Evolutionary conservation across 2,329 filamentous ascomycete species (phyloP), one percentile per base, ranked within the genome.

Genomic region (Pseudogymnoascus sp.): DNA sequence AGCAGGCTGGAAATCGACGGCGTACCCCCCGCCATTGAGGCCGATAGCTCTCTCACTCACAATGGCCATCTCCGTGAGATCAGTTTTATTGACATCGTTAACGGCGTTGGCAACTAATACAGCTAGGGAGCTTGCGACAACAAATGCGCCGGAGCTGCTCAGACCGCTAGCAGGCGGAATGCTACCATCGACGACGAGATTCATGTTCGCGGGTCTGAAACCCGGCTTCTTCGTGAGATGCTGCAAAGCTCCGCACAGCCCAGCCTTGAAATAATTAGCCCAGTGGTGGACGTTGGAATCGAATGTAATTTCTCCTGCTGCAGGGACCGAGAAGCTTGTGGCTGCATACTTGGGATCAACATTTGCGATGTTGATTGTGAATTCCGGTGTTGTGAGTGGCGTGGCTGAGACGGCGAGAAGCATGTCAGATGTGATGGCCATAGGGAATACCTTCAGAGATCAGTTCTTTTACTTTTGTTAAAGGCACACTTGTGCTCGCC

Each of bases 181-280:
- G 25, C 87, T 93, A 35, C 94, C 94, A 74, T 97, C 90, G 73
- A 96, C 87, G 60, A 97, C 78, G 60, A 97, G 83, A 68, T 95
- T 86, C 87, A 99, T 90, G 69, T 89, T 88, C 58, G 82, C 82
- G 3, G 90, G 87, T 52, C 79, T 80, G 71, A 91, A 88, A 55
- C 75, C 77, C 4, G 70, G 72, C 72, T 87, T 87, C 75, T 86
- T 84, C 72, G 84, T 82, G 66, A 99, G 78, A 63, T 96, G 80
- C 69, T 89, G 84, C 62, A 96, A 77, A 0, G 93, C 92, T 33
- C 92, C 94, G 35, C 85, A 80, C 59, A 97, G 79, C 0, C 94
- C 94, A 60, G 91, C 90, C 77, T 94, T 95, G 84, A 99, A 97
- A 80, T 99, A 99, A 74, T 97, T 97, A 62, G 90, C 89, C 94